Evolutionary conservation across 345 rosid genomes (phyloP), one percentile per base, ranked within the genome.

Genomic region (Nephelium lappaceum): DNA sequence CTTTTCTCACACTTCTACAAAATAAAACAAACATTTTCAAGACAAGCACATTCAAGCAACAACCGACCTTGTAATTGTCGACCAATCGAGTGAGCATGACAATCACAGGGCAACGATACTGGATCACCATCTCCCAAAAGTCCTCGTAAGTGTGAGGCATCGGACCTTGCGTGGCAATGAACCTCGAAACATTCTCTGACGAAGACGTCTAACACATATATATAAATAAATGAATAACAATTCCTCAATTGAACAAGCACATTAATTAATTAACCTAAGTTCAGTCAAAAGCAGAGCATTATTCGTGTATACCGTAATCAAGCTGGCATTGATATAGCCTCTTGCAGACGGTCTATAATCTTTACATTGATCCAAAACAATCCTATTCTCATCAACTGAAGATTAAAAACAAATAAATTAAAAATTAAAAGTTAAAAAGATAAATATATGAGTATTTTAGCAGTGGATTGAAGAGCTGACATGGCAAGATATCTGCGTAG

Each of bases 121-220:
- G 99, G 43, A 94, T 79, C 0, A 91, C 90, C 99, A 94, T 91
- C 90, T 91, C 97, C 99, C 99, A 96, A 81, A 94, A 93, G 74
- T 96, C 98, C 85, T 94, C 97, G n/a, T 63, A 81, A 43, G 97
- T 94, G 63, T 85, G 87, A 7, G 84, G 88, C 25, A 96, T 47
- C 36, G 98, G 99, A 74, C 97, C 98, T 84, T 96, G 99, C 0
- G 98, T 91, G 68, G 98, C 97, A 80, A 96, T 94, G 80, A 94
- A 96, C 84, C 27, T 83, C 80, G 95, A 88, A 74, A 91, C 38
- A n/a, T 70, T 81, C 78, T 90, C 93, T 7, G 87, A 86, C 0
- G 93, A 86, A 57, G 93, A 88, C 14, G 94, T 81, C 98, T 96
- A 60, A 81, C 86, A 84, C 42, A 68, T 31, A 31, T 31, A 31